phyloP scores from a whole-genome alignment of 108 stramenopile genomes.

The Thalassiosira profunda region DNA sequence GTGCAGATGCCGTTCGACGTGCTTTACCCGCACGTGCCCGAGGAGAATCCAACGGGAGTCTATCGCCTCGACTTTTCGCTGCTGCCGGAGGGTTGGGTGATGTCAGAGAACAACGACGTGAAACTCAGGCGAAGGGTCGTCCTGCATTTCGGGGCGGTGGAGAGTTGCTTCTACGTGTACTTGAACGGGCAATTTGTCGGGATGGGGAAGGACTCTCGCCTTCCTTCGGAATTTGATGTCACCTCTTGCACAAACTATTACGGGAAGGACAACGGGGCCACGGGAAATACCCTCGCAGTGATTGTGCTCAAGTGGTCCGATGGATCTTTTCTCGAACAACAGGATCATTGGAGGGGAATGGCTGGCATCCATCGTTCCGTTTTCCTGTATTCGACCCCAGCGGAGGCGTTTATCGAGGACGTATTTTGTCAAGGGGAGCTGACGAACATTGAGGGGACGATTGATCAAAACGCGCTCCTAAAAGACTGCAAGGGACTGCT shows the following conservation, averaged over 20 bases:
- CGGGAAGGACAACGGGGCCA: not conserved
- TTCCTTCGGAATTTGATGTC: slow-evolving; percentile 77
- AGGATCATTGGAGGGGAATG: slow-evolving; percentile 97
- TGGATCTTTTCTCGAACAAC: slow-evolving; percentile 92
- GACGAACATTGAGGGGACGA: not conserved
- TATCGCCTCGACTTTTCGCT: slow-evolving; percentile 66
- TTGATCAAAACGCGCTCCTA: not conserved
- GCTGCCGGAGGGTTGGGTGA: not conserved
- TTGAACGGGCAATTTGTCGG: slow-evolving; percentile 79
- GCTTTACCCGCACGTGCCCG: slow-evolving; percentile 45
- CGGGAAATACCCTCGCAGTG: slow-evolving; percentile 48
- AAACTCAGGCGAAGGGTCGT: slow-evolving; percentile 28
- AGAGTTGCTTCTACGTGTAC: slow-evolving; percentile 81
- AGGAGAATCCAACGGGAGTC: slow-evolving; percentile 82
- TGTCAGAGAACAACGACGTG: not conserved
- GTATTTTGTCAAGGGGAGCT: slow-evolving; percentile 66
- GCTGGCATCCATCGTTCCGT: slow-evolving; percentile 94
- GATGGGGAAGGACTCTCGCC: slow-evolving; percentile 83
- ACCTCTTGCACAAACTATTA: slow-evolving; percentile 21
- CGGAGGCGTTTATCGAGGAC: slow-evolving; percentile 67
- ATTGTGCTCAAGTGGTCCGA: slow-evolving; percentile 89
- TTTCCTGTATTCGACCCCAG: slow-evolving; percentile 72
- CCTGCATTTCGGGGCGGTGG: slow-evolving; percentile 75
- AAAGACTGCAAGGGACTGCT: slow-evolving; percentile 11
- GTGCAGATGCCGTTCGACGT: slow-evolving; percentile 47